A percentile compares a stretch with the other conserved stretches of the same genome.
These are phyloP conservation scores for Brassica balearica DNA, from an alignment of 441 rosid species.

Conservation along the genomic window DNA sequence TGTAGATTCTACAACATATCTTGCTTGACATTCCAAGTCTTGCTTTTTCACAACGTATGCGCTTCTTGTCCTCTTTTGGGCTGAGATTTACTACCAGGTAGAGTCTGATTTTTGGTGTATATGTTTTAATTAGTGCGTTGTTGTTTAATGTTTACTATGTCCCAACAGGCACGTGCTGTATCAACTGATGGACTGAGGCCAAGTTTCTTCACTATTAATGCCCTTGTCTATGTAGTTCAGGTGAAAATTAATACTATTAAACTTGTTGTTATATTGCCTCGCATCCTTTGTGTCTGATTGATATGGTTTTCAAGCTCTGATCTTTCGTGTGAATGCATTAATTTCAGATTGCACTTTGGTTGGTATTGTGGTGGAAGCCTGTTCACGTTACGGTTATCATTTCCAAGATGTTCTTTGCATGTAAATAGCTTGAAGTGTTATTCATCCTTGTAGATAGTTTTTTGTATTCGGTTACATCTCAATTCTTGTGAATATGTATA, in stretches of 20 bases:
- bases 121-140: neutral
- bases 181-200: constrained; percentile 12
- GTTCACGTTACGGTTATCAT: constrained; percentile 54
- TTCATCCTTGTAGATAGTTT: neutral
- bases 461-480: constrained; percentile 28
- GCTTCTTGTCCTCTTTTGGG: constrained; percentile 92
- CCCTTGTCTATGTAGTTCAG: neutral
- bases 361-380: constrained; percentile 78
- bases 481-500: constrained; percentile 13
- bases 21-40: constrained; percentile 92
- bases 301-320: neutral
- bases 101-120: constrained; percentile 1
- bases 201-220: constrained; percentile 6
- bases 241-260: neutral
- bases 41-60: constrained; percentile 90
- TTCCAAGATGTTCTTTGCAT: constrained; percentile 85
- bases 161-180: constrained; percentile 3
- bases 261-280: neutral
- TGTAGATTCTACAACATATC: constrained; percentile 77
- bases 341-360: constrained; percentile 74
- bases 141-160: neutral
- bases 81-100: constrained; percentile 95
- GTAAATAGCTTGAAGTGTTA: constrained; percentile 43
- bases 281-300: constrained; percentile 11
- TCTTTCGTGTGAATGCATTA: constrained; percentile 26